Conservation (phyloP, 1,284 basidiomycete genomes). For the Sphaerobolus stellatus region DNA sequence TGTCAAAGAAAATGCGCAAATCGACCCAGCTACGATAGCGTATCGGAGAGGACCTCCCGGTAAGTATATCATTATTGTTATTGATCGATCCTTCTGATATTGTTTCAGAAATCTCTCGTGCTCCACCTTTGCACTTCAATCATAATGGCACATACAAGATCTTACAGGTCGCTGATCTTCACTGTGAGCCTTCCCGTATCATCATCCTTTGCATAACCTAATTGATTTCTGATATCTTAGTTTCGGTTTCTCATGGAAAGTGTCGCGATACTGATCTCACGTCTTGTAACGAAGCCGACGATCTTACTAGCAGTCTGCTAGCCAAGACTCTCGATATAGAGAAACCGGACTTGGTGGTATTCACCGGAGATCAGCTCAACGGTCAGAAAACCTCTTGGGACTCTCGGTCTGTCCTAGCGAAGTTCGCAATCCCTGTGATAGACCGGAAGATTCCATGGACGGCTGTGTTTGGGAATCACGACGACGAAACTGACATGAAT, state of each 20-base stretch:
- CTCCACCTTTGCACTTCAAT: slow-evolving; percentile 79
- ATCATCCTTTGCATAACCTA: slow-evolving; percentile 13
- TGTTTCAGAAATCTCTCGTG: slow-evolving; percentile 58
- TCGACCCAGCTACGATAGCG: slow-evolving; percentile 58
- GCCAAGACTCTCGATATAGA: slow-evolving; percentile 73
- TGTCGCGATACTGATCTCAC: slow-evolving; percentile 65
- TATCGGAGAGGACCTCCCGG: slow-evolving; percentile 65
- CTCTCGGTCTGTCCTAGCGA: slow-evolving; percentile 79
- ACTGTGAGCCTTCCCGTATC: slow-evolving; percentile 41
- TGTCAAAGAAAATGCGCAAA: slow-evolving; percentile 35
- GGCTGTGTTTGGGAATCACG: slow-evolving; percentile 91
- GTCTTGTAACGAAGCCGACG: slow-evolving; percentile 66
- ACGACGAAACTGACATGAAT: slow-evolving; percentile 67
- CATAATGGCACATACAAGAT: slow-evolving; percentile 82
- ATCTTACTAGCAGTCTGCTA: slow-evolving; percentile 70
- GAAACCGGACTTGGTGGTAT: slow-evolving; percentile 88
- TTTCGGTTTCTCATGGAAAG: slow-evolving; percentile 67
- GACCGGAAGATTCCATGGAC: slow-evolving; percentile 83
- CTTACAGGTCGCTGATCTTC: slow-evolving; percentile 88
- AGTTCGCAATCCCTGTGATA: slow-evolving; percentile 79
- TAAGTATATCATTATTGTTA: slow-evolving; percentile 33
- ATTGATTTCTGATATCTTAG: neutral
- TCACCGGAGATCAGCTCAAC: slow-evolving; percentile 79
- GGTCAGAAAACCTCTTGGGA: slow-evolving; percentile 90
- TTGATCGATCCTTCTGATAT: neutral